Percentiles rank a stretch among this genome's conserved stretches.
These are phyloP conservation scores for Colletotrichum sublineola DNA, from an alignment of 2,329 filamentous ascomycete species.

Conservation along the genomic window DNA sequence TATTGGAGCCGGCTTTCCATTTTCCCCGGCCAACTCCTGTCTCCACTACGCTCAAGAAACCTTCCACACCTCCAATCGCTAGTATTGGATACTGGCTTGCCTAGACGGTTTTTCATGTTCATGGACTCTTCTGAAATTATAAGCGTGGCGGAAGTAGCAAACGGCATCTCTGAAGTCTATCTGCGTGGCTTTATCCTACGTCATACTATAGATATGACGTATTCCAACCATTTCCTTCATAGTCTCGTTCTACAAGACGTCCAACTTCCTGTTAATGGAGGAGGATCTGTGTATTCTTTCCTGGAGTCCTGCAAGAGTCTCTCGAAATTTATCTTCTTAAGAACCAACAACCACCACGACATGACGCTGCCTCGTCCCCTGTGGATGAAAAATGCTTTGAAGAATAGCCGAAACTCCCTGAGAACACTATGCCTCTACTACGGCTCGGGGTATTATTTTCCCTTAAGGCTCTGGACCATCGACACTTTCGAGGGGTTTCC, in stretches of 20 bases:
- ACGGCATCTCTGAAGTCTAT: background rate
- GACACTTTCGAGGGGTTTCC: background rate
- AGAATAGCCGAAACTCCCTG: background rate
- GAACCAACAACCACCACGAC: background rate
- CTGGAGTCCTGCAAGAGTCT: background rate
- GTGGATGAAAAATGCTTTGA: background rate
- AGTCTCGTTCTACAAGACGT: background rate
- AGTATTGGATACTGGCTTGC: background rate
- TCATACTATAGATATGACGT: rapidly evolving
- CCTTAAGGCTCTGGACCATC: background rate
- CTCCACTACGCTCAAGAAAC: background rate
- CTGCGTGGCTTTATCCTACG: background rate
- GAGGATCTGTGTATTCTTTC: background rate
- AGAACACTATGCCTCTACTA: background rate
- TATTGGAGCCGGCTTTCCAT: background rate
- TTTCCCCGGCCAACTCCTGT: background rate
- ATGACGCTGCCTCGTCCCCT: background rate
- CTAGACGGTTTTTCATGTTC: no score
- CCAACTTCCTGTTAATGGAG: background rate
- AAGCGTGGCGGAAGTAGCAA: background rate
- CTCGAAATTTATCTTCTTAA: background rate
- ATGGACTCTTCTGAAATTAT: rapidly evolving
- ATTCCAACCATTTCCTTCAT: background rate
- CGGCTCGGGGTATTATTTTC: no score
- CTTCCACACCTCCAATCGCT: background rate